Evolutionary conservation across 768 basidiomycete genomes (phyloP).

Genomic region (Naematelia aurantialba): DNA sequence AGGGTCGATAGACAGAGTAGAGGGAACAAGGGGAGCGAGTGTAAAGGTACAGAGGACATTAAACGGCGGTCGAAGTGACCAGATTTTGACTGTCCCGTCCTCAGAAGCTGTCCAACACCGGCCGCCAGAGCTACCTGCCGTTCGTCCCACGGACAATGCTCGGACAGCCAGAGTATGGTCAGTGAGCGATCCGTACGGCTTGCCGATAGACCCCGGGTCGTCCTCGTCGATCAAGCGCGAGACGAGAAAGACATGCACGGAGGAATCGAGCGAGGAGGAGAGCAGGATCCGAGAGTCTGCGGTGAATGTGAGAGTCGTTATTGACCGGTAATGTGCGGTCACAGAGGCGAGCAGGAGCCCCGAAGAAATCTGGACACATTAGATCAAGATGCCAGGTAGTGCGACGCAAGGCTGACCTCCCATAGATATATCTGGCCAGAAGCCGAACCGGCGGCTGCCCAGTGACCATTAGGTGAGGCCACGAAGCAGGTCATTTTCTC

Average conservation of each 20-base stretch:
- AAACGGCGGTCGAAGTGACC: conserved; percentile 56
- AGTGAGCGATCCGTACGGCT: conserved; percentile 72
- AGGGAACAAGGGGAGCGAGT: conserved; percentile 67
- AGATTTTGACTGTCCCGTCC: conserved; percentile 88
- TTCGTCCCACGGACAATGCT: conserved; percentile 67
- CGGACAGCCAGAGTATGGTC: conserved; percentile 92
- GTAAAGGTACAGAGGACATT: conserved; percentile 79
- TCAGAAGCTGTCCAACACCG: conserved; percentile 66
- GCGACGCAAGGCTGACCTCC: no score
- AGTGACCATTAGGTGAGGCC: conserved; percentile 66
- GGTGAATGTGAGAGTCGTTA: conserved; percentile 78
- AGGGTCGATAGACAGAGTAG: conserved; percentile 66
- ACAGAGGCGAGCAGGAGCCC: conserved; percentile 87
- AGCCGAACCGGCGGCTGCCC: conserved; percentile 80
- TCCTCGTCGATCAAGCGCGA: conserved; percentile 40
- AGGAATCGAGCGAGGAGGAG: conserved; percentile 86
- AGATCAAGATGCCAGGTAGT: conserved; percentile 18
- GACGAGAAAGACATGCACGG: conserved; percentile 64
- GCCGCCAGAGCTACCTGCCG: conserved; percentile 70
- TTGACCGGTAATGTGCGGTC: conserved; percentile 92
- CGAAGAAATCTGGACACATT: conserved; percentile 67
- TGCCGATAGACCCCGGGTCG: conserved; percentile 53
- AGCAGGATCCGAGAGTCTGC: conserved; percentile 73
- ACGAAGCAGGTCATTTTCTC: conserved; percentile 82
- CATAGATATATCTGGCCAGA: conserved; percentile 90